Evolutionary conservation across 768 basidiomycete species (phyloP), one percentile per base, ranked within the genome.

Genomic region (Macrolepiota albuminosa): DNA sequence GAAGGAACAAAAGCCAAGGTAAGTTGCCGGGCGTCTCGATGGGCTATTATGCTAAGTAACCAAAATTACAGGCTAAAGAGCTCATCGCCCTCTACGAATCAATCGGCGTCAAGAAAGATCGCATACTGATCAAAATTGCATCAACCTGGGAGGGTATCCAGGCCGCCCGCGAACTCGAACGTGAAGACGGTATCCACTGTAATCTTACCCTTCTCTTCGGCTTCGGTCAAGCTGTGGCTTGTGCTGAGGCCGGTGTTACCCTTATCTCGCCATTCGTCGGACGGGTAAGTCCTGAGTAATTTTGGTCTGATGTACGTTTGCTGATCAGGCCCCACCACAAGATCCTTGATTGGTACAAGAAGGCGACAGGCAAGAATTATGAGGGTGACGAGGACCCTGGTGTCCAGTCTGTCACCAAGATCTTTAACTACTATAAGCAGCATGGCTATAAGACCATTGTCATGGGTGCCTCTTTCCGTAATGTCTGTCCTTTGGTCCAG

Each of bases 321-420:
- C 59, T 64, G 10, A 55, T 58, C 18, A 54, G 43, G 31, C 57
- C 24, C 45, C 46, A 29, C 26, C 33, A 26, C 18, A 66, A 93
- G 91, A 99, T 98, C 72, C 91, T 99, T 65, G 97, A 99, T 78
- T 99, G 95, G 95, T 86, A 99, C 88, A 99, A 99, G 87, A 93
- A 93, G 77, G 66, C 75, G 67, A 86, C 90, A 60, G 93, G 93
- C 51, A 88, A 90, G 80, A 82, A 79, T 70, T 98, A 95, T 81
- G 84, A 87, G 66, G 94, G 93, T 54, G 93, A 92, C 64, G 85
- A 87, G 49, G 96, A 98, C 80, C 96, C 96, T 11, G 96, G 97
- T 80, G 97, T 99, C 68, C 75, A 86, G 74, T 95, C 92, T 45
- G 97, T 99, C 63, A 89, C 92, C 81, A 90, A 84, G 77, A 99